phyloP scores from a whole-genome alignment of 345 rosid genomes.

The Corchorus olitorius region DNA sequence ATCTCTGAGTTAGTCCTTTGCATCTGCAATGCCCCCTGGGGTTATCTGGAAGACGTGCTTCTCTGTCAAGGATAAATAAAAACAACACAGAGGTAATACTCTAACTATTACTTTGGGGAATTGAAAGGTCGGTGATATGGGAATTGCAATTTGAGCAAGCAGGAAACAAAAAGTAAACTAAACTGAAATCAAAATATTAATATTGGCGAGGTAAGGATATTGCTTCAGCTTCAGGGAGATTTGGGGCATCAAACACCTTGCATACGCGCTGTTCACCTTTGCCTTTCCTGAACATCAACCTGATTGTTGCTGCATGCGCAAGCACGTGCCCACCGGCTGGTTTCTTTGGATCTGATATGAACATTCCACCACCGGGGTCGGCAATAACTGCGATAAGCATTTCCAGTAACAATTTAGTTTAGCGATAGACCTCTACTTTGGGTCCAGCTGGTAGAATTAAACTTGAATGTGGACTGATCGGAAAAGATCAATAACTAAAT shows the following conservation, averaged over 20 bases:
- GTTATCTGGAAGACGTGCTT: slow-evolving; percentile 73
- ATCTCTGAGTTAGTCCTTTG: slow-evolving; percentile 57
- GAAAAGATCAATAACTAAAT: too few relatives aligned
- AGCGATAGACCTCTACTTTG: neutral
- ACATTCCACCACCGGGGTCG: slow-evolving; percentile 87
- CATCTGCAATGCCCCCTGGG: slow-evolving; percentile 86
- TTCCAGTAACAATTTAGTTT: neutral
- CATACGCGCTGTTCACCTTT: slow-evolving; percentile 88
- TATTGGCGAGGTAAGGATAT: slow-evolving; percentile 57
- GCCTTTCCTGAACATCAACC: slow-evolving; percentile 92
- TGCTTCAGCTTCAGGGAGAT: slow-evolving; percentile 89
- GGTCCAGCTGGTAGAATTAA: neutral
- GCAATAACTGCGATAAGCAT: slow-evolving; percentile 63
- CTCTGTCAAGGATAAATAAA: slow-evolving; percentile 48
- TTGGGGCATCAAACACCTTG: slow-evolving; percentile 95
- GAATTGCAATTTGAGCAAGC: neutral
- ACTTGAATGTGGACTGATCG: too few relatives aligned
- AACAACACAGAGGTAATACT: neutral
- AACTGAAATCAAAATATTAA: neutral
- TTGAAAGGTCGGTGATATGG: too few relatives aligned
- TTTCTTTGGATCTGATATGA: slow-evolving; percentile 88
- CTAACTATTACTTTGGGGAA: too few relatives aligned
- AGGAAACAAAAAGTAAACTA: too few relatives aligned
- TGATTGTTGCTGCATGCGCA: slow-evolving; percentile 81
- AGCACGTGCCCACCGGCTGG: slow-evolving; percentile 94